Evolutionary conservation across 2,329 filamentous ascomycete species (phyloP), one percentile per base, ranked within the genome.

Genomic region (Claviceps purpurea): DNA sequence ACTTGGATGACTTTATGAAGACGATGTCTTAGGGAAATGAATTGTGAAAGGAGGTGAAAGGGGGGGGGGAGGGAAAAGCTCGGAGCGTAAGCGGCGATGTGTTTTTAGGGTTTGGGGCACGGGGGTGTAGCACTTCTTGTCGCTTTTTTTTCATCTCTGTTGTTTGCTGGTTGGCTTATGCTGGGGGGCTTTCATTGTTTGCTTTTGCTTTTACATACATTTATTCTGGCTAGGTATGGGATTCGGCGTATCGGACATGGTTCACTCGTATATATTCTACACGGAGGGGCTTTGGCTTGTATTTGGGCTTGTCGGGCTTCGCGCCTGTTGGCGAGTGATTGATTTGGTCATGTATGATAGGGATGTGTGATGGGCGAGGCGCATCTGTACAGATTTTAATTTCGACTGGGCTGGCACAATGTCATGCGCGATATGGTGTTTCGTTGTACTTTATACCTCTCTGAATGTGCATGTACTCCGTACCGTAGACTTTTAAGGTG

Each of bases 1-100:
- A 97, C 66, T 72, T 98, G 59, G 89, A 95, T 62, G 90, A 88
- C 3, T 98, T 97, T 72, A 77, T 98, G 72, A 90, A 89, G 67
- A 94, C 81, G 59, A 96, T 98, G 88, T 87, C 89, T 54, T 76
- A 63, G 47, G 20, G 6, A 24, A n/a, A 24, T 30, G 10, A 42
- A n/a, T 24, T 2, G 26, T 7, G 5, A n/a, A 2, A 4, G 24
- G 5, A 8, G 22, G 18, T 18, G 18, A 18, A 18, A 18, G 18
- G 22, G 20, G 18, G 22, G 20, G 22, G 20, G 41, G 30, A 6
- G 20, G 26, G n/a, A 24, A 30, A 40, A 13, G 20, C 8, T 30
- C 26, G 26, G 26, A 30, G 26, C 8, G 26, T 24, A 20, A 14
- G 30, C 14, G 11, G 16, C 24, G 26, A 50, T 26, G 14, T 18